Conservation (phyloP, 306 rosid genomes). For the Cotoneaster glaucophyllus region DNA sequence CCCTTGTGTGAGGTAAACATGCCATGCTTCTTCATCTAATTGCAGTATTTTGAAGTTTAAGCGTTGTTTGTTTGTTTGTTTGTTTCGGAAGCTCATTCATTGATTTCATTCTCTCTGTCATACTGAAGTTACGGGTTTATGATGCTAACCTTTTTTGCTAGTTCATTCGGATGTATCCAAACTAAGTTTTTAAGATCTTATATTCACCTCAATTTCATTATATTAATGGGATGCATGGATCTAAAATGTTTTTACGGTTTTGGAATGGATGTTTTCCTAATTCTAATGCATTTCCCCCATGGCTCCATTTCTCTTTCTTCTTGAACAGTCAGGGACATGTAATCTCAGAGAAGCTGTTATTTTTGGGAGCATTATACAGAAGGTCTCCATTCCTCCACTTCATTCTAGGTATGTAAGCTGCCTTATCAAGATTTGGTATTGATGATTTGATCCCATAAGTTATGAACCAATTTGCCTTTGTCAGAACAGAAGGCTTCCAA, state of each 20-base stretch:
- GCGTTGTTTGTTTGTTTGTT: not conserved
- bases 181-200: not conserved
- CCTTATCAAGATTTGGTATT: not conserved
- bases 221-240: not conserved
- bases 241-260: not conserved
- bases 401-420: slow-evolving; percentile 72
- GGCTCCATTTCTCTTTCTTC: slow-evolving; percentile 5
- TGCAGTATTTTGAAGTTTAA: not conserved
- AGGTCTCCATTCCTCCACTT: slow-evolving; percentile 79
- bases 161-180: not conserved
- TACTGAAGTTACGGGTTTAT: not conserved
- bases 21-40: not conserved
- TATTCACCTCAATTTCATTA: not conserved
- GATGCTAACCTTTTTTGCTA: not conserved
- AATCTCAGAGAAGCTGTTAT: slow-evolving; percentile 91
- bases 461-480: not conserved
- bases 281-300: not conserved
- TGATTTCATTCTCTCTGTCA: not conserved
- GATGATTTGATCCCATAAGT: not conserved
- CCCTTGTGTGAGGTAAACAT: slow-evolving; percentile 77
- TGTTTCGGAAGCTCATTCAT: not conserved
- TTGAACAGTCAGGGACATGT: slow-evolving; percentile 70
- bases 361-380: slow-evolving; percentile 77
- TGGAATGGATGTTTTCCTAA: not conserved
- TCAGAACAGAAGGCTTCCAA: not conserved